phyloP scores from a whole-genome alignment of 352 stramenopile genomes.

The Phytophthora uliginosa region DNA sequence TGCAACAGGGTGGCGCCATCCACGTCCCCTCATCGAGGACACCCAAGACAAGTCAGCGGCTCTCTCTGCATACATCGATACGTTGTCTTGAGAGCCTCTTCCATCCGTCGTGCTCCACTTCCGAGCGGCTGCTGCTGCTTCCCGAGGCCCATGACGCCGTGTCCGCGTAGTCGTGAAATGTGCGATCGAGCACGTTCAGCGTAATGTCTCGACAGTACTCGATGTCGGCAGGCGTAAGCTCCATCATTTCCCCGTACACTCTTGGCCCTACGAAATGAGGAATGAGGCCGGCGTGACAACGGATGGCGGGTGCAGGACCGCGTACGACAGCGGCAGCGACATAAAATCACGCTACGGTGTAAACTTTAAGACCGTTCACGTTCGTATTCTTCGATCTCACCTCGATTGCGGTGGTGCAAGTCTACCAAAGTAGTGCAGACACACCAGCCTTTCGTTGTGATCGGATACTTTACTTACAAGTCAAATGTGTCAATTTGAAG shows the following conservation, averaged over 20 bases:
- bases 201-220: constrained; percentile 29
- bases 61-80: constrained; percentile 21
- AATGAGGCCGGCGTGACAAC: constrained; percentile 7
- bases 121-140: neutral
- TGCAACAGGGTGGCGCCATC: constrained; percentile 18
- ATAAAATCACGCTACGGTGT: neutral
- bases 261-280: neutral
- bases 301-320: constrained; percentile 6
- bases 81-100: constrained; percentile 21
- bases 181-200: constrained; percentile 19
- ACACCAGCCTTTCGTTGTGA: neutral
- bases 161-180: constrained; percentile 28
- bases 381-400: neutral
- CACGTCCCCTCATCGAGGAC: constrained; percentile 3
- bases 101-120: constrained; percentile 22
- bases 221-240: constrained; percentile 15
- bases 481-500: neutral
- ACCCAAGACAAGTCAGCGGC: constrained; percentile 14
- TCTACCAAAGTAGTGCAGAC: neutral
- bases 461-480: neutral
- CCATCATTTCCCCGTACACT: neutral
- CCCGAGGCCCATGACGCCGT: constrained; percentile 24
- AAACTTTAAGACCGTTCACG: constrained; percentile 12
- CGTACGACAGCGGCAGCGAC: constrained; percentile 2
- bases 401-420: neutral